Conservation (phyloP, 2,329 filamentous ascomycete species). For the Arthroderma sp. region DNA sequence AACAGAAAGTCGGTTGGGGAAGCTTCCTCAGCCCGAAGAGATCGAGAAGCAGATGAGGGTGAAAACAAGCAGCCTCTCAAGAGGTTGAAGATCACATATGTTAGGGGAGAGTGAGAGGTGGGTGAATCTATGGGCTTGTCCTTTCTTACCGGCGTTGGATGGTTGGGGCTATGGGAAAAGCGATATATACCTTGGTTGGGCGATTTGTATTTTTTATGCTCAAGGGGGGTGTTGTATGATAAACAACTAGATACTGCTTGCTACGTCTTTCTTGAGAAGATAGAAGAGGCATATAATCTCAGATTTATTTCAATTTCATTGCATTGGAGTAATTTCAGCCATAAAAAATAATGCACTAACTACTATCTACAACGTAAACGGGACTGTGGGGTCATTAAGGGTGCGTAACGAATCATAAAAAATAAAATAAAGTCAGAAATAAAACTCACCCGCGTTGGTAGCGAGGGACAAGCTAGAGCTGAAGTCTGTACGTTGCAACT, state of each 20-base stretch:
- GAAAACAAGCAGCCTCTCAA: slow-evolving; percentile 30
- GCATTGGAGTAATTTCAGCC: background rate
- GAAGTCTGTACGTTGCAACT: slow-evolving; percentile 66
- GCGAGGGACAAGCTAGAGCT: slow-evolving; percentile 28
- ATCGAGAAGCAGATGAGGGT: slow-evolving; percentile 26
- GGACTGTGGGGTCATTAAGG: background rate
- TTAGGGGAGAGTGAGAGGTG: slow-evolving; percentile 22
- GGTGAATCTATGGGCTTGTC: background rate
- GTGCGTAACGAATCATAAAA: background rate
- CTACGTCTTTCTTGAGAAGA: background rate
- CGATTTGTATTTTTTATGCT: background rate
- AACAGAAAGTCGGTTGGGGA: slow-evolving; percentile 22
- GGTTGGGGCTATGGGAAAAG: background rate
- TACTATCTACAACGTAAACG: background rate
- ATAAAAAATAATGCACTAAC: background rate
- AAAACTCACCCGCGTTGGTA: background rate
- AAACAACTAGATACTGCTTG: background rate
- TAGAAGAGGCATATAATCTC: background rate
- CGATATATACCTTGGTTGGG: background rate
- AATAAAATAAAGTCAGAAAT: background rate
- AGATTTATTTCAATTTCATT: background rate
- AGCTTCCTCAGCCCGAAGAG: slow-evolving; percentile 8
- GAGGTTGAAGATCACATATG: slow-evolving; percentile 37
- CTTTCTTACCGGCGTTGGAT: background rate
- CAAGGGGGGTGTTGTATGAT: background rate